phyloP scores from a whole-genome alignment of 441 rosid species.

The Theobroma grandiflorum region DNA sequence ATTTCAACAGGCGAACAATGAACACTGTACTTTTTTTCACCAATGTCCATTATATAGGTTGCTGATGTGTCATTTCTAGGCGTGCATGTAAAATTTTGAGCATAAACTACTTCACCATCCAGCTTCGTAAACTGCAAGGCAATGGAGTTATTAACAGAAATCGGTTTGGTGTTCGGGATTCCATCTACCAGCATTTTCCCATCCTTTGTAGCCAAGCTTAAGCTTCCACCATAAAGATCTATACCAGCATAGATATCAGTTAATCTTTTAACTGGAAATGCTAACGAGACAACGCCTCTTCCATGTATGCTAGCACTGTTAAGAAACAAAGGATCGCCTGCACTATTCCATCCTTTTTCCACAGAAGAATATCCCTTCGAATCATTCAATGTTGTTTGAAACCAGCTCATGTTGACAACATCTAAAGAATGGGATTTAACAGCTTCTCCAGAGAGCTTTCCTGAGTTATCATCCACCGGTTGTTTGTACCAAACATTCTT shows the following conservation, averaged over 20 bases:
- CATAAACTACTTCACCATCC: conserved; percentile 19
- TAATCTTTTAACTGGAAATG: conserved; percentile 53
- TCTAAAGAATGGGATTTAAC: conserved; percentile 25
- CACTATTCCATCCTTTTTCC: conserved; percentile 45
- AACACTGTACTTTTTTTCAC: conserved; percentile 34
- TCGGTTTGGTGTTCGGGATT: conserved; percentile 35
- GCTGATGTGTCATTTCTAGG: conserved; percentile 5
- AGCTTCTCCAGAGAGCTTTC: conserved; percentile 52
- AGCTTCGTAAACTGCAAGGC: conserved; percentile 24
- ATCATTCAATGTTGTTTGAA: conserved; percentile 43
- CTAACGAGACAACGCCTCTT: conserved; percentile 55
- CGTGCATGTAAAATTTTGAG: conserved; percentile 42
- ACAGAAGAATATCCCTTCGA: conserved; percentile 47
- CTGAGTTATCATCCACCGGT: conserved; percentile 49
- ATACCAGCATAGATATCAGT: conserved; percentile 34
- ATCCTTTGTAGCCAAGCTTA: conserved; percentile 55
- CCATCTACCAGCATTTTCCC: conserved; percentile 49
- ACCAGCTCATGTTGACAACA: conserved; percentile 44
- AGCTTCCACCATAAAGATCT: conserved; percentile 52
- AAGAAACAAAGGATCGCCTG: conserved; percentile 43
- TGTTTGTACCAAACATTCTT: conserved; percentile 56
- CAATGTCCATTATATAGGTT: conserved; percentile 32
- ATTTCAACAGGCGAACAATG: conserved; percentile 48
- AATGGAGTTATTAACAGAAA: conserved; percentile 31
- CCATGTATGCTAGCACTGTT: conserved; percentile 40